Base-by-base conservation (phyloP, 2,329 filamentous ascomycete species). In the Aspergillus fijiensis region DNA sequence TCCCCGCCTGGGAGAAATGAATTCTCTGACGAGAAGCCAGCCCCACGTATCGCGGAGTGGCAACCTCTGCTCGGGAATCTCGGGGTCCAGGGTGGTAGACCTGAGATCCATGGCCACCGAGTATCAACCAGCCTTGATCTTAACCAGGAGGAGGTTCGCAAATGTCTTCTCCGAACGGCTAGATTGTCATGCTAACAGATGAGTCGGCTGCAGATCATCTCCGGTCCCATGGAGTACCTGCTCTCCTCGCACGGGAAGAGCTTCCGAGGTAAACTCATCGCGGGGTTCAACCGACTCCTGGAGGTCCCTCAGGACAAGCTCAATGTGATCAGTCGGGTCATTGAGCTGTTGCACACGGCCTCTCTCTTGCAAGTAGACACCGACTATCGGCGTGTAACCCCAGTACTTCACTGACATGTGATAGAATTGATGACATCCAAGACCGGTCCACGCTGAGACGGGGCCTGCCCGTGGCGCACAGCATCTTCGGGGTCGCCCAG, bases 391-490 rank as follows among this genome's bases (percentile, higher is more conserved):
- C 25, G 5, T 27, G 5, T 7, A 6, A 1, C 1, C 4, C 25
- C 14, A 19, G 14, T 2, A 16, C 1, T 6, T 45, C 4, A 14
- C 25, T 42, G 3, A 23, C 23, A 10, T 29, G 29, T 2, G 31
- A 12, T 51, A 77, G 76, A 42, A 75, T 82, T 65, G 81, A 83
- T 62, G 81, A 83, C 57, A 76, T 83, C 25, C 73, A 83, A 68
- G 81, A 83, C 65, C 71, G 70, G 53, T 82, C 80, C 2, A 64
- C 72, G 5, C 71, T 82, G 27, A 77, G 80, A 6, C 74, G 81
- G 33, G 81, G 81, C 1, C 68, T 74, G 4, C 80, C 81, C 3
- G 77, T 79, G 2, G 77, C 80, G 0, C 80, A 83, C 67, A 75
- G 70, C 55, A 77, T 83, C 49, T 83, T 80, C 65, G 81, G 81